phyloP scores from a whole-genome alignment of 1,284 basidiomycete genomes.

The Mycocalia duriaeana region DNA sequence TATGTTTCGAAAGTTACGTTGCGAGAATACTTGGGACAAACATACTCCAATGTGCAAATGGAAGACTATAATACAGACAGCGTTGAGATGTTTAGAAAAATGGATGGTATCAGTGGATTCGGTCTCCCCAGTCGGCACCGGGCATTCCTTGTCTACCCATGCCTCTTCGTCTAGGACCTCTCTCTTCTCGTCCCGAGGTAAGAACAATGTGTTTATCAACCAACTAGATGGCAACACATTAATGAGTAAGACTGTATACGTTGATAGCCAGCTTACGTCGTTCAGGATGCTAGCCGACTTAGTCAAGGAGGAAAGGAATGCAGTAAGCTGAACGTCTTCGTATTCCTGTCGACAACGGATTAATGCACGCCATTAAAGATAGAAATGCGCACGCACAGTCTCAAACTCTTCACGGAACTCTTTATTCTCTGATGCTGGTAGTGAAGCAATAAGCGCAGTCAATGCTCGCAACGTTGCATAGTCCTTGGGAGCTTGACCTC shows the following conservation, averaged over 20 bases:
- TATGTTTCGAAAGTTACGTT: too few species aligned
- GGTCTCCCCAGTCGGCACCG: slow-evolving; percentile 43
- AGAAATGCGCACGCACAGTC: slow-evolving; percentile 72
- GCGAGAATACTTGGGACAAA: too few species aligned
- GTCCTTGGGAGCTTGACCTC: slow-evolving; percentile 73
- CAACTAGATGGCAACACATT: slow-evolving; percentile 35
- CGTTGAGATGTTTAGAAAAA: too few species aligned
- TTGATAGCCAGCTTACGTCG: slow-evolving; percentile 61
- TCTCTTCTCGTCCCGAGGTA: slow-evolving; percentile 44
- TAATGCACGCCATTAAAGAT: neutral
- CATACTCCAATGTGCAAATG: too few species aligned
- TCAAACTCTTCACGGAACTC: slow-evolving; percentile 82
- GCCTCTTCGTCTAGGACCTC: slow-evolving; percentile 39
- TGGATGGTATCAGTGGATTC: slow-evolving; percentile 31
- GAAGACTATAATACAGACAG: too few species aligned
- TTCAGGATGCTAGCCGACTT: slow-evolving; percentile 85
- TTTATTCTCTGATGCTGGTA: slow-evolving; percentile 80
- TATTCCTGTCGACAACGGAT: slow-evolving; percentile 65
- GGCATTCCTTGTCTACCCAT: slow-evolving; percentile 41
- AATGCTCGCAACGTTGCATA: slow-evolving; percentile 81
- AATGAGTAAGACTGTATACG: slow-evolving; percentile 4
- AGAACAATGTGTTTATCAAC: slow-evolving; percentile 65
- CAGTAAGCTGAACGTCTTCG: slow-evolving; percentile 90
- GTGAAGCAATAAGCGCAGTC: slow-evolving; percentile 77
- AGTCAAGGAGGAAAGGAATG: slow-evolving; percentile 83